These are phyloP conservation scores for Ramaria sp. DNA, from an alignment of 768 basidiomycete genomes.

Conservation along the genomic window DNA sequence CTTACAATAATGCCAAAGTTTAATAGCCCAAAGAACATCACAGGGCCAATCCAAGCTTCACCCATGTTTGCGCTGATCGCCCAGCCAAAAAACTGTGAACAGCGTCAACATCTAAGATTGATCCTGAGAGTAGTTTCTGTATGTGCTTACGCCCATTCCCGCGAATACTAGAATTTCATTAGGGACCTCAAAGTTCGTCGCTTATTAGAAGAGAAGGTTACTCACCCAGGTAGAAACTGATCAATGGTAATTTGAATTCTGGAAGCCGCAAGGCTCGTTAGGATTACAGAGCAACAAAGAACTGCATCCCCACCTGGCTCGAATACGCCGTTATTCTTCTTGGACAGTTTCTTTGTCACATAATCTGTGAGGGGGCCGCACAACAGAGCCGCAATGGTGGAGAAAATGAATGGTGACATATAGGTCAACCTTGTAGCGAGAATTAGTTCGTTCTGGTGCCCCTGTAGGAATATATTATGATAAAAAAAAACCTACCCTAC, in stretches of 20 bases:
- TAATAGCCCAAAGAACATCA: conserved; percentile 14
- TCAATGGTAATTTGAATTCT: conserved; percentile 19
- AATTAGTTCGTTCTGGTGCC: too few relatives aligned
- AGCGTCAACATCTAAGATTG: neutral
- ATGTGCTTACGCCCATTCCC: conserved; percentile 9
- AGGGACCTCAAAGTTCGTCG: neutral
- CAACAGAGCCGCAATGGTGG: conserved; percentile 10
- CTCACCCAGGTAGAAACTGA: conserved; percentile 15
- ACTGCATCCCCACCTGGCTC: conserved; percentile 4
- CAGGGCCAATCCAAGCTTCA: conserved; percentile 11
- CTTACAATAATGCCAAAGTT: conserved; percentile 15
- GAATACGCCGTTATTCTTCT: conserved; percentile 9
- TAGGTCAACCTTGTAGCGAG: conserved; percentile 4
- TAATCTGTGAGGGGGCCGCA: conserved; percentile 14
- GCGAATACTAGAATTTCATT: conserved; percentile 16
- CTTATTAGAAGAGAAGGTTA: neutral
- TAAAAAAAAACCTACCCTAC: conserved; percentile 10
- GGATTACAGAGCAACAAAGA: neutral
- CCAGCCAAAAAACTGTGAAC: conserved; percentile 14
- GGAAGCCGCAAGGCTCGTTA: neutral
- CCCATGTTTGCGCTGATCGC: conserved; percentile 10
- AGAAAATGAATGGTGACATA: conserved; percentile 11
- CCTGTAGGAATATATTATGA: neutral
- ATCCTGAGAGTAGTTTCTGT: neutral
- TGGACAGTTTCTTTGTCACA: conserved; percentile 10